Evolutionary conservation across 345 rosid species (phyloP).

Genomic region (Eucalyptus erythrocorys): DNA sequence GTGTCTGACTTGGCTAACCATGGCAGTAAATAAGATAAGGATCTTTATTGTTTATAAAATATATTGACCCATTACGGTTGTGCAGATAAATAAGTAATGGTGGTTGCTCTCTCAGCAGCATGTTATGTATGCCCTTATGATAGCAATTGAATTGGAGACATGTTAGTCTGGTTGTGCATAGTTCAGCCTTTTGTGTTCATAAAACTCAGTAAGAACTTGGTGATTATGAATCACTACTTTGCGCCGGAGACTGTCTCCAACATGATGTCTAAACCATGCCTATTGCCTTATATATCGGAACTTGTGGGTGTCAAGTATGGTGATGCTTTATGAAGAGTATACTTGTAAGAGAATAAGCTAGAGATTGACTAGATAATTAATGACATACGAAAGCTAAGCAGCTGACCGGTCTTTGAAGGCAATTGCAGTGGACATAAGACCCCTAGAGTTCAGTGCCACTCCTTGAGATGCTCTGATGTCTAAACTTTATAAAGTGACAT

Average conservation of each 20-base stretch:
- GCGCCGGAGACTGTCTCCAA: not conserved
- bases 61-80: not conserved
- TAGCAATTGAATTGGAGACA: not conserved
- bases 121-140: not conserved
- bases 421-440: not conserved
- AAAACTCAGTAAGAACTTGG: not conserved
- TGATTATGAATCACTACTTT: not conserved
- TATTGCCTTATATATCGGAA: not conserved
- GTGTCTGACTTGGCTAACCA: constrained; percentile 60
- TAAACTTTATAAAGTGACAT: not conserved
- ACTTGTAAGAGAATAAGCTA: not conserved
- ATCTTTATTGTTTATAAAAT: not conserved
- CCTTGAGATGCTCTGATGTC: not conserved
- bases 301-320: not conserved
- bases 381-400: not conserved
- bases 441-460: not conserved
- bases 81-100: not conserved
- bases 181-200: not conserved
- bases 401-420: not conserved
- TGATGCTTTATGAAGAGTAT: not conserved
- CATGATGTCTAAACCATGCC: not conserved
- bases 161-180: not conserved
- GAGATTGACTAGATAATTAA: not conserved
- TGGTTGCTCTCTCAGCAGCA: not conserved
- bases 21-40: constrained; percentile 6